Conservation (phyloP, 352 stramenopile species). For the Globisporangium ultimum region DNA sequence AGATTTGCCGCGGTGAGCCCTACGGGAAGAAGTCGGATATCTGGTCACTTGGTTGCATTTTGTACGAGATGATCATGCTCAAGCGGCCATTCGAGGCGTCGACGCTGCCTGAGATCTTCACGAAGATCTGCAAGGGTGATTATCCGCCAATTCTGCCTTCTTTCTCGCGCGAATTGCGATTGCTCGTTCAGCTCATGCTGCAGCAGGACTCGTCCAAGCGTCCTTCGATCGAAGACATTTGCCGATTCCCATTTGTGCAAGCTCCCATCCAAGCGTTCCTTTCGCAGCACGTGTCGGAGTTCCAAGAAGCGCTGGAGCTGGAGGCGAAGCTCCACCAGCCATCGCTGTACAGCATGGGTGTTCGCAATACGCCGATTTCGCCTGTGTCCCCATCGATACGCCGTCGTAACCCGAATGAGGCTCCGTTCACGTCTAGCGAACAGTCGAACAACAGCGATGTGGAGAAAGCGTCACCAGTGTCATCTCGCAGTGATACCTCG, state of each 20-base stretch:
- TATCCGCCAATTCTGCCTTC: conserved; percentile 75
- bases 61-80: conserved; percentile 91
- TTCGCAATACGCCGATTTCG: conserved; percentile 25
- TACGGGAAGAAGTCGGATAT: conserved; percentile 91
- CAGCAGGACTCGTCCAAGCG: conserved; percentile 84
- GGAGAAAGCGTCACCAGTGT: conserved; percentile 38
- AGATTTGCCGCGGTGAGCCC: conserved; percentile 84
- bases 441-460: conserved; percentile 28
- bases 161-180: conserved; percentile 76
- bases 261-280: conserved; percentile 81
- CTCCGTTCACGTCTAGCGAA: conserved; percentile 3
- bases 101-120: conserved; percentile 82
- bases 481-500: conserved; percentile 35
- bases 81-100: conserved; percentile 80
- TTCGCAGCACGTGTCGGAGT: conserved; percentile 81
- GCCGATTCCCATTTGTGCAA: conserved; percentile 84
- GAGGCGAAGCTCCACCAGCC: conserved; percentile 87
- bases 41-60: conserved; percentile 86
- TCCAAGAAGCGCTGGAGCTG: conserved; percentile 81
- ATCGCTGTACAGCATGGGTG: conserved; percentile 51
- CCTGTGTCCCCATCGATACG: conserved; percentile 37
- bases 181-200: conserved; percentile 86
- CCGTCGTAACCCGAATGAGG: conserved; percentile 46
- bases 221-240: conserved; percentile 88
- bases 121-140: conserved; percentile 86